Evolutionary conservation across 805 yeast genomes (phyloP).

Genomic region (Kuraishia cidri): DNA sequence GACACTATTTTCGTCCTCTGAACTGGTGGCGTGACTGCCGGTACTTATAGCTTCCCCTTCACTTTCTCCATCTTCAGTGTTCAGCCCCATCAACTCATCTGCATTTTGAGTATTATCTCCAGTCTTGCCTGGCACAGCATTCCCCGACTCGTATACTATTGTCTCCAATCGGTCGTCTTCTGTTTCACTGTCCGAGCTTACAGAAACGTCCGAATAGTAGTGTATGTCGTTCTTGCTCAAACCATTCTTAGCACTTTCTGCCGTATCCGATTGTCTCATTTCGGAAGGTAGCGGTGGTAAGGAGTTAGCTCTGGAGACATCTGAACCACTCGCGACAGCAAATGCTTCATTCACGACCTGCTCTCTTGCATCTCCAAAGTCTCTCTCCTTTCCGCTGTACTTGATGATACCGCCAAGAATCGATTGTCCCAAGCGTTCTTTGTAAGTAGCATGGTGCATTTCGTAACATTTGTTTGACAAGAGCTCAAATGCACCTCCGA

Average conservation of each 20-base stretch:
- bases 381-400: constrained; percentile 65
- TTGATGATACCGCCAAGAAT: constrained; percentile 74
- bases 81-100: constrained; percentile 15
- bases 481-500: constrained; percentile 80
- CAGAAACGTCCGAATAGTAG: constrained; percentile 28
- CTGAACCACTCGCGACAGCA: constrained; percentile 15
- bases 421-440: constrained; percentile 59
- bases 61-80: constrained; percentile 9
- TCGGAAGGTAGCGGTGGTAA: constrained; percentile 24
- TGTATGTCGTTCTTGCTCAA: constrained; percentile 27
- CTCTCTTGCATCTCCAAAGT: constrained; percentile 67
- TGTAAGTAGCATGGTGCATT: constrained; percentile 56
- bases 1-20: constrained; percentile 3
- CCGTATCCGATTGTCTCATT: too few species aligned
- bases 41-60: neutral
- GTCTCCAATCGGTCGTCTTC: constrained; percentile 9
- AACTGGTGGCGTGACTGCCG: neutral
- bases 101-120: constrained; percentile 6
- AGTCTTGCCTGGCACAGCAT: neutral
- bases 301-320: constrained; percentile 4
- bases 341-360: constrained; percentile 54
- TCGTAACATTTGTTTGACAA: constrained; percentile 70
- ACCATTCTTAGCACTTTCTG: constrained; percentile 12
- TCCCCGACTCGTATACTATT: constrained; percentile 4
- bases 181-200: constrained; percentile 10